These are phyloP conservation scores for Trichoderma sp. DNA, from an alignment of 2,329 filamentous ascomycete species.

Conservation along the genomic window DNA sequence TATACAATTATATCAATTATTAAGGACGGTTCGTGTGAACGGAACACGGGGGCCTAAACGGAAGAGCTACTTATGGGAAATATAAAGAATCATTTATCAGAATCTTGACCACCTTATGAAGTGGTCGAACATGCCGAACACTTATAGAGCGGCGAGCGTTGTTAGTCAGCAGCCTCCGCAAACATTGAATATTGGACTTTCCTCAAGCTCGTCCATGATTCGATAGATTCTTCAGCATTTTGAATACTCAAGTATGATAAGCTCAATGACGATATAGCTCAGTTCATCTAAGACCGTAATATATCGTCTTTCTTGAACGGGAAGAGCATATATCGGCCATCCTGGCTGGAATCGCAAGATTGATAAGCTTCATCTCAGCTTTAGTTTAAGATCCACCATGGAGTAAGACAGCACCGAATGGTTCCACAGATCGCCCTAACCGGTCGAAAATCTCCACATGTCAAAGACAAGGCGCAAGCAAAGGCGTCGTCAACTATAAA, in stretches of 20 bases:
- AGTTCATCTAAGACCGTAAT: background rate
- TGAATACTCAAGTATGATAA: too few species aligned
- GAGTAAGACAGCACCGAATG: background rate
- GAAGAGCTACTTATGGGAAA: too few species aligned
- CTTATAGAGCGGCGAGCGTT: too few species aligned
- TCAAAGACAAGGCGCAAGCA: background rate
- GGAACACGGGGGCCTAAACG: accelerated
- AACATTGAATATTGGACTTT: background rate
- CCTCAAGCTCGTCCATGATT: background rate
- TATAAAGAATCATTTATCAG: too few species aligned
- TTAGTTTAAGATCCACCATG: background rate
- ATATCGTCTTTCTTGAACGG: background rate
- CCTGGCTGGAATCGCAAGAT: background rate
- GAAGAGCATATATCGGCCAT: background rate
- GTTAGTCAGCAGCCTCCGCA: too few species aligned
- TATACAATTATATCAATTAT: too few species aligned
- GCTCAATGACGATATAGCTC: too few species aligned
- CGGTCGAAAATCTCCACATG: background rate
- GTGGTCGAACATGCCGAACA: background rate
- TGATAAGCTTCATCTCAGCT: background rate
- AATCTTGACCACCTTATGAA: background rate
- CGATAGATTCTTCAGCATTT: background rate
- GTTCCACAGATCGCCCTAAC: background rate
- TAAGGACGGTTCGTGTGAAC: too few species aligned
- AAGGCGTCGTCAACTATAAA: background rate